Evolutionary conservation across 2,329 filamentous ascomycete genomes (phyloP), one percentile per base, ranked within the genome.

Genomic region (Arthroderma sp.): DNA sequence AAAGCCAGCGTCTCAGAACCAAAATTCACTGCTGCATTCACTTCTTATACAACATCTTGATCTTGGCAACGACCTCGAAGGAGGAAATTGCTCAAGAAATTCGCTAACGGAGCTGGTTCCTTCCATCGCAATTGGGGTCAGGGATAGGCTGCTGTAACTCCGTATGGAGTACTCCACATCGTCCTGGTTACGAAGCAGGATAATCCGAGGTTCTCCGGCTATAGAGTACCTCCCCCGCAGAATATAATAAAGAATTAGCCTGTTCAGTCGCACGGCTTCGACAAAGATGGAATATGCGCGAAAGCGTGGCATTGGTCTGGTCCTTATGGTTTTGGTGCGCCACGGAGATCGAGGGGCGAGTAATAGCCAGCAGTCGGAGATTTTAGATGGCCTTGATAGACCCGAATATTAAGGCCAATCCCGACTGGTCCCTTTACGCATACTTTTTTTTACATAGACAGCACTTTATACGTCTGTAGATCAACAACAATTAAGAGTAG

Each of bases 311-410:
- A 51, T 51, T 51, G 47, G 47, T 31, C 28, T 3, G n/a, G n/a
- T n/a, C n/a, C 28, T 31, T 31, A 31, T 31, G 7, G n/a, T n/a
- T 49, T 9, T 33, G 25, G 15, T 17, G 5, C 23, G 25, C 21
- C 13, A 49, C 47, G 47, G 25, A 19, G 47, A 51, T 33, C 47
- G 47, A 51, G 47, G 47, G 47, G 47, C 47, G 47, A 51, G 47
- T n/a, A 31, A 33, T 31, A n/a, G 3, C 7, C 28, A 7, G 28
- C 28, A 31, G n/a, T n/a, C n/a, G n/a, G n/a, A n/a, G n/a, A n/a
- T n/a, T n/a, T n/a, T n/a, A n/a, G n/a, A n/a, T n/a, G n/a, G n/a
- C n/a, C n/a, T n/a, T n/a, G n/a, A 38, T 38, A 13, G 35, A 38
- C 4, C 4, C 35, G 11, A 38, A 38, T 11, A n/a, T 11, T 3